These are phyloP conservation scores for Maudiozyma turicensis DNA, from an alignment of 805 yeast species.

Conservation along the genomic window DNA sequence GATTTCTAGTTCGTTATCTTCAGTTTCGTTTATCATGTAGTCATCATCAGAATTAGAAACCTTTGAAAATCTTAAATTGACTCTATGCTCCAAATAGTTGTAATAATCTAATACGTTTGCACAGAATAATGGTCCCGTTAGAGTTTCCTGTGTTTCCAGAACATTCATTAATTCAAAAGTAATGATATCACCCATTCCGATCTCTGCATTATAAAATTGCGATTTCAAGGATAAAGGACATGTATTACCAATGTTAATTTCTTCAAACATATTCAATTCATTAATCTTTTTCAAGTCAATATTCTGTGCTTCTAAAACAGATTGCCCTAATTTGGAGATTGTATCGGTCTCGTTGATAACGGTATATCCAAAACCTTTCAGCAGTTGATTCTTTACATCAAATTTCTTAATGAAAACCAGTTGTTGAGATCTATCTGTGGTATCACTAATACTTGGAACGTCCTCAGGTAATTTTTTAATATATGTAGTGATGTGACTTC, in stretches of 20 bases:
- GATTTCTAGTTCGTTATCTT: background rate
- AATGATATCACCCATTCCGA: conserved; percentile 62
- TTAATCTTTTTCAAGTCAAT: background rate
- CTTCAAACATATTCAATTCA: conserved; percentile 40
- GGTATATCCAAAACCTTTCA: conserved; percentile 60
- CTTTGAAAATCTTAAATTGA: conserved; percentile 42
- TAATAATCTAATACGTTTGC: conserved; percentile 39
- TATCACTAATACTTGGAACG: conserved; percentile 7
- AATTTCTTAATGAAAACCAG: conserved; percentile 54
- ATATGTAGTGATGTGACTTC: conserved; percentile 8
- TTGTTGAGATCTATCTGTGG: conserved; percentile 8
- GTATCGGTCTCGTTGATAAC: conserved; percentile 40
- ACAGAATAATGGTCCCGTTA: conserved; percentile 25
- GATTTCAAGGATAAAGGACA: conserved; percentile 32
- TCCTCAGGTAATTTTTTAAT: conserved; percentile 2
- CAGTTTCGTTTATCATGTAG: conserved; percentile 11
- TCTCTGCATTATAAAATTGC: conserved; percentile 45
- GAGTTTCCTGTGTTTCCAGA: background rate
- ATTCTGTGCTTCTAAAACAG: conserved; percentile 17
- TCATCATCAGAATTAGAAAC: conserved; percentile 19
- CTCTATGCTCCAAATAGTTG: conserved; percentile 46
- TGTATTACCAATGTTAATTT: conserved; percentile 45
- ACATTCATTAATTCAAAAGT: conserved; percentile 18
- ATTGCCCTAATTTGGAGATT: conserved; percentile 23
- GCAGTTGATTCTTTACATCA: conserved; percentile 42